Base-by-base conservation (phyloP, 305 asterid genomes). In the Solanum hybrid region DNA sequence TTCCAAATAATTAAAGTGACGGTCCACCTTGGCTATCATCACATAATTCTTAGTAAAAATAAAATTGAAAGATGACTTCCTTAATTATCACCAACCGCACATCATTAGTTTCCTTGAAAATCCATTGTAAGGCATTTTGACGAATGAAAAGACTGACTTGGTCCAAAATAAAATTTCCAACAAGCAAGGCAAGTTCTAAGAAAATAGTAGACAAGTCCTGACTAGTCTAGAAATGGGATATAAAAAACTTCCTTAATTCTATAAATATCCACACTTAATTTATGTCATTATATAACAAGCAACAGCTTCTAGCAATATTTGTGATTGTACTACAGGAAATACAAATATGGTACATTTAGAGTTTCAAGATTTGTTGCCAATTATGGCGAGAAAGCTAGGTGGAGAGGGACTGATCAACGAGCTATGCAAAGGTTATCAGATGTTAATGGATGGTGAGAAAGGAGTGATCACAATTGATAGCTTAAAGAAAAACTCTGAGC, bases 281-380 rank as follows among this genome's bases (percentile, higher is more conserved):
- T 78, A 26, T 24, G 2, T 81, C 71, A 40, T 42, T 40, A 40
- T 40, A 40, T 29, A 40, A 26, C 69, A 80, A 80, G 86, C 3
- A 79, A 11, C 60, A 37, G 3, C 34, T 12, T 36, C 32, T 79
- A 12, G 85, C 85, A 32, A 75, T 76, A 37, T 79, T 79, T 24
- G 66, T 38, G 35, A 80, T 24, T 38, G 40, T 34, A 64, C 31
- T 40, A 31, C 87, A 85, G 79, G 86, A 75, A 16, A 31, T 5
- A 34, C 72, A 80, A 35, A 85, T 66, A 81, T 40, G 86, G 86
- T 42, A 8, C 37, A 79, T 36, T 29, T 88, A 60, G 87, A 77
- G 56, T 91, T 91, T 73, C 90, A 89, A 79, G 92, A 91, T 69
- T 89, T 86, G 34, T 35, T 91, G 7, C 92, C 92, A 34, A 34